Evolutionary conservation across 345 rosid species (phyloP), one percentile per base, ranked within the genome.

Genomic region (Eucalyptus viminalis): DNA sequence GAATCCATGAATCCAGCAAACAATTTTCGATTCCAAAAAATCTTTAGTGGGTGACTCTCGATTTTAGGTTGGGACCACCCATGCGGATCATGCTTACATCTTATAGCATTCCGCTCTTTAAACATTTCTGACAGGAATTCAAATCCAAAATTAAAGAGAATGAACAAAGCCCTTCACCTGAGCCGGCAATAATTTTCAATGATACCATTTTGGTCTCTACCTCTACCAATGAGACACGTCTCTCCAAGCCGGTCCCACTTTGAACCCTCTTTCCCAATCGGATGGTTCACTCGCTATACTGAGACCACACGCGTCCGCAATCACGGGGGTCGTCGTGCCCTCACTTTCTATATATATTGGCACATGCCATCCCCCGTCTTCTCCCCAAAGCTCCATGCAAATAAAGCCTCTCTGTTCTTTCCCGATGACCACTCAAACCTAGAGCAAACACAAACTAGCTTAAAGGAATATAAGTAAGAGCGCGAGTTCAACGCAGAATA

Each of bases 1-100:
- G 2, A 1, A 56, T 56, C 3, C 14, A 56, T 56, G 0, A 56
- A 56, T 4, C 1, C 0, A 24, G 1, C 2, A 25, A 25, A 56
- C 1, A 56, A 56, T 56, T 22, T 25, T 25, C 13, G 0, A 24
- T 56, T 19, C 2, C 3, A 56, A 56, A 51, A 51, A 56, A 9
- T 56, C 0, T 56, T 56, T 56, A 24, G 13, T 56, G 62, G 60
- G 29, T 10, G 29, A 56, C 29, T 2, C 29, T 3, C 6, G 3
- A 9, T 56, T 24, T 56, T 22, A 22, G 13, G 62, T 56, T 22
- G 62, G 29, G 29, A 5, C 29, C 29, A 11, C 29, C 62, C 62
- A 24, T 6, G 6, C 6, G 14, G 62, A 56, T 24, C 62, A 56
- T 10, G 29, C 29, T 24, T 25, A 2, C 29, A 24, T 56, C 1